Conservation (phyloP, 371 early-diverging fungal genomes). For the Batrachochytrium dendrobatidis region DNA sequence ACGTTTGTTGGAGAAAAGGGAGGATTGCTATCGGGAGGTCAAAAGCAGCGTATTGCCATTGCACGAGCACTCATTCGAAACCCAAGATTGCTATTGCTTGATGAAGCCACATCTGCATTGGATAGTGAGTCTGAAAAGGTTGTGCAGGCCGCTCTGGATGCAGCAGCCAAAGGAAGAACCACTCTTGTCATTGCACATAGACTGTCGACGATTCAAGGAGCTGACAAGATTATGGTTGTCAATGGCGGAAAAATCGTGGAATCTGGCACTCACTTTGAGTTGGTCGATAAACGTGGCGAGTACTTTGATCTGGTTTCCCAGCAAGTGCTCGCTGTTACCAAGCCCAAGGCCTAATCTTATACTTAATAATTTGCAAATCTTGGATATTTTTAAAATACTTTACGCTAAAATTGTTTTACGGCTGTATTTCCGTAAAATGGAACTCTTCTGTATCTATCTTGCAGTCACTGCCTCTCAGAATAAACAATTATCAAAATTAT, state of each 20-base stretch:
- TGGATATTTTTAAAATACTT: too few species aligned
- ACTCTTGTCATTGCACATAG: conserved; percentile 56
- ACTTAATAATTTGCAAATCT: too few species aligned
- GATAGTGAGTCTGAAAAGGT: conserved; percentile 74
- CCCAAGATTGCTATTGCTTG: conserved; percentile 38
- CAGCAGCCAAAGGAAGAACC: conserved; percentile 53
- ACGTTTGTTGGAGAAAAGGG: conserved; percentile 47
- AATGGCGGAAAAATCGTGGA: conserved; percentile 71
- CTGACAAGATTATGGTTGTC: conserved; percentile 63
- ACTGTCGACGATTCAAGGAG: conserved; percentile 63
- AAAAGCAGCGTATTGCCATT: conserved; percentile 46
- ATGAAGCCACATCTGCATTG: conserved; percentile 57
- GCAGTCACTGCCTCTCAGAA: too few species aligned
- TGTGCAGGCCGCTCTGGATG: conserved; percentile 82
- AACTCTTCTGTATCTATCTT: too few species aligned
- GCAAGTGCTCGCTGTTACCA: conserved; percentile 21
- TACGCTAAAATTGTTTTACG: too few species aligned
- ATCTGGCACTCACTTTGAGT: conserved; percentile 71
- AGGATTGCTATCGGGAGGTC: conserved; percentile 40
- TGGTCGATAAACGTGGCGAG: conserved; percentile 36
- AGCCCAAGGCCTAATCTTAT: too few species aligned
- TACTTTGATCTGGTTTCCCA: conserved; percentile 31
- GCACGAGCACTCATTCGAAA: conserved; percentile 46
- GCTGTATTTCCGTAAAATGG: too few species aligned
- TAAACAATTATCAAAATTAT: too few species aligned